phyloP scores from a whole-genome alignment of 306 rosid genomes.

The Hippophae tibetana region DNA sequence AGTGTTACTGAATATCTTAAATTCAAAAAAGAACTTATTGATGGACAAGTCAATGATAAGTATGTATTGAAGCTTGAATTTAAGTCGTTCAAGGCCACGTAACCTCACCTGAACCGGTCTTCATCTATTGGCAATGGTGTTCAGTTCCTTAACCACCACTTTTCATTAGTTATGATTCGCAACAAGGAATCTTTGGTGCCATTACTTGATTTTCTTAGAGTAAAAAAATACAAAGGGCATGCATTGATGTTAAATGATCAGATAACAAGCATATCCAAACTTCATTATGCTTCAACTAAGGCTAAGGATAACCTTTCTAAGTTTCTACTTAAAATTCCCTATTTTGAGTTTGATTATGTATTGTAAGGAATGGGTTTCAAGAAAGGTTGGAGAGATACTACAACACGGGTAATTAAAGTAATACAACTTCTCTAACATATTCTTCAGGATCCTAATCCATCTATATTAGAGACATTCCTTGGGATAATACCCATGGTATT shows the following conservation, averaged over 20 bases:
- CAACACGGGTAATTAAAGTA: constrained; percentile 24
- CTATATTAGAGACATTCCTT: constrained; percentile 68
- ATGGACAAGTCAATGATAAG: constrained; percentile 50
- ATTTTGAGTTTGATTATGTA: constrained; percentile 27
- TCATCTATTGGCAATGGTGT: constrained; percentile 98
- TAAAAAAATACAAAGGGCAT: background rate
- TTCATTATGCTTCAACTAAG: constrained; percentile 62
- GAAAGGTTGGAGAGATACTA: too few relatives aligned
- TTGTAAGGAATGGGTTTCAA: too few relatives aligned
- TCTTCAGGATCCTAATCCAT: constrained; percentile 92
- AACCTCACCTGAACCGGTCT: constrained; percentile 75
- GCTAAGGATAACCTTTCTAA: constrained; percentile 72
- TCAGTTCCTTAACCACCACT: constrained; percentile 90
- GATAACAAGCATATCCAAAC: constrained; percentile 25
- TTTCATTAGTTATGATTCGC: constrained; percentile 80
- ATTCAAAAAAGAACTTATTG: too few relatives aligned
- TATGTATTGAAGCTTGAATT: constrained; percentile 72
- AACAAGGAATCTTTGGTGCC: constrained; percentile 75
- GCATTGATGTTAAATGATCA: too few relatives aligned
- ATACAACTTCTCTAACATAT: constrained; percentile 75
- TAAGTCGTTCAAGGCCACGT: constrained; percentile 78
- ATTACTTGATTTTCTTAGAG: constrained; percentile 80
- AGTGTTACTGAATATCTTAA: constrained; percentile 82
- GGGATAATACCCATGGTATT: constrained; percentile 92
- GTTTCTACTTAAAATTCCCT: constrained; percentile 39